These are phyloP conservation scores for Jackrogersella minutella DNA, from an alignment of 495 filamentous ascomycete species.

Conservation along the genomic window DNA sequence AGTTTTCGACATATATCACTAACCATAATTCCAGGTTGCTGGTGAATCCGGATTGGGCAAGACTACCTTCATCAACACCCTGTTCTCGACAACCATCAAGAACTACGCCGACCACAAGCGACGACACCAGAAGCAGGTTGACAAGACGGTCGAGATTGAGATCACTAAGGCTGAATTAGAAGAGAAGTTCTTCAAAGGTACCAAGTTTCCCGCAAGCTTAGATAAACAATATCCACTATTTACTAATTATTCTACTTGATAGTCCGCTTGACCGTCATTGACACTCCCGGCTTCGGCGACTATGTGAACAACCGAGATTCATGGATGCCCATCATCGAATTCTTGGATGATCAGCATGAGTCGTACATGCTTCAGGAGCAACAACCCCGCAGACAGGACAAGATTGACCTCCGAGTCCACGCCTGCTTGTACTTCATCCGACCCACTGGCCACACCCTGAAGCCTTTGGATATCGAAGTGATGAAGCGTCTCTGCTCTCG, in stretches of 20 bases:
- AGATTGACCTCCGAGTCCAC: conserved; percentile 99
- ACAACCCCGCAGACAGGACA: conserved; percentile 94
- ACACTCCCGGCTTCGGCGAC: conserved; percentile 98
- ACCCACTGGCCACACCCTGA: conserved; percentile 96
- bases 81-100: conserved; percentile 99
- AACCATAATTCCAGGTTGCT: conserved; percentile 73
- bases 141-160: conserved; percentile 99
- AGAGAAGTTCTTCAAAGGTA: conserved; percentile 99
- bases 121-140: conserved; percentile 97
- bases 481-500: conserved; percentile 98
- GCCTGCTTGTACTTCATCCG: conserved; percentile 99
- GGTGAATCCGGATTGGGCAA: conserved; percentile 98
- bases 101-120: conserved; percentile 99
- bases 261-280: conserved; percentile 98
- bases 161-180: conserved; percentile 99
- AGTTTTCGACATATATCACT: conserved; percentile 38
- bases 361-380: conserved; percentile 99
- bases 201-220: conserved; percentile 8
- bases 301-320: conserved; percentile 99
- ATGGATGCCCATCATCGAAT: conserved; percentile 99
- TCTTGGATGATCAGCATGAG: conserved; percentile 99
- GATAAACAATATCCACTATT: conserved; percentile 1
- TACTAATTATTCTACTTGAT: conserved; percentile 31
- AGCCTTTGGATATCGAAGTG: conserved; percentile 98
- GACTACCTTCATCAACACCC: conserved; percentile 99